Evolutionary conservation across 805 yeast species (phyloP).

Genomic region (Sugiyamaella qingdaonensis): DNA sequence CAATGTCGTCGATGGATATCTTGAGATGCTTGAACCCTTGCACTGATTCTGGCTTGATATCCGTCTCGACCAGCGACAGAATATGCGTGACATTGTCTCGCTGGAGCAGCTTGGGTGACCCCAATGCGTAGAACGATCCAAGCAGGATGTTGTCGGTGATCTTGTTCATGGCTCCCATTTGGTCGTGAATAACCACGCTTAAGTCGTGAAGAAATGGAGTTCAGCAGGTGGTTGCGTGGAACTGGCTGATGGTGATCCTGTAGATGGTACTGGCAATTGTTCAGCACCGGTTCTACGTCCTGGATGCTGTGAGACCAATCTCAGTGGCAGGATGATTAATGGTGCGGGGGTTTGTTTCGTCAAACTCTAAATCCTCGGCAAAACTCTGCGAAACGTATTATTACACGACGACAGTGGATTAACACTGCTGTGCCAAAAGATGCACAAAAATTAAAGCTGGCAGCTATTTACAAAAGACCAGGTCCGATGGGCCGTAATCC

Average conservation of each 20-base stretch:
- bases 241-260: not conserved
- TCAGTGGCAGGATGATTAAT: not conserved
- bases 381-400: not conserved
- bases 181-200: not conserved
- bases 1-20: slow-evolving; percentile 70
- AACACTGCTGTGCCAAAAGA: too few species aligned
- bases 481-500: too few species aligned
- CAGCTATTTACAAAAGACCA: too few species aligned
- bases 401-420: not conserved
- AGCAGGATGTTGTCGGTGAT: slow-evolving; percentile 46
- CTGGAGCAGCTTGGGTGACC: slow-evolving; percentile 47
- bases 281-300: not conserved
- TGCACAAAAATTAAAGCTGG: too few species aligned
- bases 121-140: slow-evolving; percentile 67
- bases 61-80: slow-evolving; percentile 64
- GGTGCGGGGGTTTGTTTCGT: not conserved
- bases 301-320: too few species aligned
- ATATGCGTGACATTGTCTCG: slow-evolving; percentile 63
- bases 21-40: slow-evolving; percentile 42
- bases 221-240: not conserved
- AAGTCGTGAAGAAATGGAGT: not conserved
- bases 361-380: not conserved
- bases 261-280: not conserved
- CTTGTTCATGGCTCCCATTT: slow-evolving; percentile 13
- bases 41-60: slow-evolving; percentile 49